Conservation (phyloP, 1,284 basidiomycete species). For the Heterobasidion occidentale region DNA sequence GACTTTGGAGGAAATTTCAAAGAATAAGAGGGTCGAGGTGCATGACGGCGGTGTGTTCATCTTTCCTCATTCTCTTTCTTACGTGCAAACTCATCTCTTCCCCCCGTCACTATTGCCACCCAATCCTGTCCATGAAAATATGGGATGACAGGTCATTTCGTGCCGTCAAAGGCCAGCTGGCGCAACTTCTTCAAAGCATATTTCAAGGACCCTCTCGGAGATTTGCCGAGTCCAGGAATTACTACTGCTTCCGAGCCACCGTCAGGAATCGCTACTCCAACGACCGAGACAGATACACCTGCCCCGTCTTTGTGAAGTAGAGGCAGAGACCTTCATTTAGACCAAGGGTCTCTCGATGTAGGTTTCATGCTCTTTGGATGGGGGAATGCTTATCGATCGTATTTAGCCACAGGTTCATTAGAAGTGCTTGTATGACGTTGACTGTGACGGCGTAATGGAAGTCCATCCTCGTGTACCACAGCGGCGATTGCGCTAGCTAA, state of each 20-base stretch:
- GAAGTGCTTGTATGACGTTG: too few species aligned
- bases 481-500: too few species aligned
- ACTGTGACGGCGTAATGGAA: too few species aligned
- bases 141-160: constrained; percentile 58
- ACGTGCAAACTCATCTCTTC: background rate
- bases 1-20: constrained; percentile 51
- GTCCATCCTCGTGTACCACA: too few species aligned
- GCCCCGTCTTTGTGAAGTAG: background rate
- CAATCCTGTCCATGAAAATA: background rate
- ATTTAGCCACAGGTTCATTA: background rate
- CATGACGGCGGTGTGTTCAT: constrained; percentile 62
- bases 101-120: background rate
- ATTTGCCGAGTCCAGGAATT: constrained; percentile 17
- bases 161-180: constrained; percentile 71
- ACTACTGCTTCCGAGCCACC: constrained; percentile 19
- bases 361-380: too few species aligned
- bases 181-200: constrained; percentile 59
- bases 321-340: too few species aligned
- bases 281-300: background rate
- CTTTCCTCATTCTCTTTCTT: background rate
- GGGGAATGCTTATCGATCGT: background rate
- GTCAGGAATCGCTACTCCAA: constrained; percentile 29
- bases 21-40: constrained; percentile 54
- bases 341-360: too few species aligned
- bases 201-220: constrained; percentile 29